These are phyloP conservation scores for Aspergillus chevalieri DNA, from an alignment of 2,329 filamentous ascomycete species.

Conservation along the genomic window DNA sequence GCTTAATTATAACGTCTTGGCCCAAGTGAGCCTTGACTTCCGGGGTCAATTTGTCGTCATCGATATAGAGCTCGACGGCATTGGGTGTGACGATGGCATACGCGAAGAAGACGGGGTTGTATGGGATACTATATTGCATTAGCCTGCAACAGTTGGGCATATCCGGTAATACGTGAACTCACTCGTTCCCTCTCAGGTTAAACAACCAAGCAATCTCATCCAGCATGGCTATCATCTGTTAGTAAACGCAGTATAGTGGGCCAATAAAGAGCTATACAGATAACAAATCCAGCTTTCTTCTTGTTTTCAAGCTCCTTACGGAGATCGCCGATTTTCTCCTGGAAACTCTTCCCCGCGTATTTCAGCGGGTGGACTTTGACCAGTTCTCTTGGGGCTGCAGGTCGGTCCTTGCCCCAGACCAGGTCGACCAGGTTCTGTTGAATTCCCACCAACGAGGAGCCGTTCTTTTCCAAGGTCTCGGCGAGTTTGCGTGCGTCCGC, in stretches of 20 bases:
- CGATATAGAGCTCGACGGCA: slow-evolving; percentile 74
- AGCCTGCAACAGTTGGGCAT: neutral
- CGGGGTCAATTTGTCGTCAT: slow-evolving; percentile 67
- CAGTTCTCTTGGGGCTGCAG: slow-evolving; percentile 66
- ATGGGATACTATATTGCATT: slow-evolving; percentile 61
- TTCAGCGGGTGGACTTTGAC: slow-evolving; percentile 65
- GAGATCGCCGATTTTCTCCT: slow-evolving; percentile 75
- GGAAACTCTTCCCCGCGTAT: slow-evolving; percentile 75
- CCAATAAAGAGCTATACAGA: slow-evolving; percentile 48
- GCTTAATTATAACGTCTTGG: slow-evolving; percentile 65
- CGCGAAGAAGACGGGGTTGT: slow-evolving; percentile 97
- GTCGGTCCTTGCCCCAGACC: slow-evolving; percentile 74
- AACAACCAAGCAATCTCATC: slow-evolving; percentile 99
- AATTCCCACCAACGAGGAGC: slow-evolving; percentile 67
- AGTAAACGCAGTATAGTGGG: slow-evolving; percentile 2
- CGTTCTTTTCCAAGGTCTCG: slow-evolving; percentile 82
- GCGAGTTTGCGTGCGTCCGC: slow-evolving; percentile 67
- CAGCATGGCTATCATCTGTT: slow-evolving; percentile 58
- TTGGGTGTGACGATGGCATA: slow-evolving; percentile 81
- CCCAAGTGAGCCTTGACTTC: slow-evolving; percentile 65
- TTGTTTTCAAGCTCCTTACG: slow-evolving; percentile 90
- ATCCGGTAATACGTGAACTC: slow-evolving; percentile 17
- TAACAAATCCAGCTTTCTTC: slow-evolving; percentile 76
- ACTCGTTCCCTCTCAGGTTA: slow-evolving; percentile 87
- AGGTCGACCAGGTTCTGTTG: slow-evolving; percentile 80